Evolutionary conservation across 495 filamentous ascomycete species (phyloP).

Genomic region (Penicillium odoratum): DNA sequence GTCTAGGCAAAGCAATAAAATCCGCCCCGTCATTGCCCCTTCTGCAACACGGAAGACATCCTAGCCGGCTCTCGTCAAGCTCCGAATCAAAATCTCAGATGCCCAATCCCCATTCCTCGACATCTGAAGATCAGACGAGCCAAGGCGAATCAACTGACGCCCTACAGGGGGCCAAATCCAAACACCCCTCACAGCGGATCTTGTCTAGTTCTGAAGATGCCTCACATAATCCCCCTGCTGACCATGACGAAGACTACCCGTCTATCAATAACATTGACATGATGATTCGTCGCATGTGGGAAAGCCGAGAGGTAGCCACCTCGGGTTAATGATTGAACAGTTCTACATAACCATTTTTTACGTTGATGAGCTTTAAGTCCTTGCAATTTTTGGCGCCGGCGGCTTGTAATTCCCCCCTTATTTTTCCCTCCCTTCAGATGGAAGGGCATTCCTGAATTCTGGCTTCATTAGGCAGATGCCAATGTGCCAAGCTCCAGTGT

Average conservation of each 20-base stretch:
- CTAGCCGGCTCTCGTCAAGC: conserved; percentile 21
- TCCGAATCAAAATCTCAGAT: conserved; percentile 28
- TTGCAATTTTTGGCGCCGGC: conserved; percentile 6
- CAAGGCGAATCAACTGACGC: conserved; percentile 35
- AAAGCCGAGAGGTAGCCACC: conserved; percentile 45
- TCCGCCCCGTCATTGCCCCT: conserved; percentile 42
- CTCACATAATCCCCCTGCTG: conserved; percentile 19
- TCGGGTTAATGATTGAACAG: conserved; percentile 27
- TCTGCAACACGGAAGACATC: conserved; percentile 28
- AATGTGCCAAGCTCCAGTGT: conserved; percentile 2
- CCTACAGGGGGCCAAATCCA: conserved; percentile 23
- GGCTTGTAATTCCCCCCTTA: conserved; percentile 1
- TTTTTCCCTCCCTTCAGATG: background rate
- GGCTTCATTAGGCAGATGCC: background rate
- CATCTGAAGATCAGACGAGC: conserved; percentile 28
- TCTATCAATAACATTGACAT: conserved; percentile 34
- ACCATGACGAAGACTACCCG: conserved; percentile 31
- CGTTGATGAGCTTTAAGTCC: conserved; percentile 6
- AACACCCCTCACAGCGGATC: conserved; percentile 41
- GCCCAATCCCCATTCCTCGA: conserved; percentile 25
- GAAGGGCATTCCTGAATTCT: background rate
- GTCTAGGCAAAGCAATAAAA: conserved; percentile 38
- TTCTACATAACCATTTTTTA: conserved; percentile 16
- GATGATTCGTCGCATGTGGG: conserved; percentile 52
- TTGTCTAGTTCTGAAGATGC: conserved; percentile 45